Evolutionary conservation across 441 rosid genomes (phyloP).

Genomic region (Macaranga tanarius): DNA sequence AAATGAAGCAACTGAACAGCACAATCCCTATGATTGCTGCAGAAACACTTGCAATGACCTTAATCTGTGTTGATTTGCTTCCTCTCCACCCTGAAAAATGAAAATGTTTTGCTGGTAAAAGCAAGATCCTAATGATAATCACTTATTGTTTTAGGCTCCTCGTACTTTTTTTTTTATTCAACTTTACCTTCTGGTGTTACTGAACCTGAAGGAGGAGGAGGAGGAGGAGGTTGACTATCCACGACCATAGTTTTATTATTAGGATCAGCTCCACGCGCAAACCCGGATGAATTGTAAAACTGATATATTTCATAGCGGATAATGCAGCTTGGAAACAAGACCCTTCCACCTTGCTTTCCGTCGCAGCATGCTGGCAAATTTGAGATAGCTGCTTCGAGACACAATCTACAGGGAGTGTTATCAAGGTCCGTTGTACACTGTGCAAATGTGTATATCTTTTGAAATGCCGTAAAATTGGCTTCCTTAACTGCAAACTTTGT

Average conservation of each 20-base stretch:
- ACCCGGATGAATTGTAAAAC: conserved; percentile 8
- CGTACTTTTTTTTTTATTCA: not conserved
- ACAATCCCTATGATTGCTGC: not conserved
- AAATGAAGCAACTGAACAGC: not conserved
- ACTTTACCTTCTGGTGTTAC: not conserved
- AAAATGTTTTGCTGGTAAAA: not conserved
- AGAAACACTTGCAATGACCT: not conserved
- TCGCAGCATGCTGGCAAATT: not conserved
- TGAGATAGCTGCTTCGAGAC: conserved; percentile 18
- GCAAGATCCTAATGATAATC: no score
- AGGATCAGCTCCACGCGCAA: not conserved
- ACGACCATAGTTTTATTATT: not conserved
- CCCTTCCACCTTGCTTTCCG: conserved; percentile 21
- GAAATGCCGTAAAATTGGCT: not conserved
- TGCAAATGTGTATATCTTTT: conserved; percentile 16
- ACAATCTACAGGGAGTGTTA: conserved; percentile 2
- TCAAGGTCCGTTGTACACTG: conserved; percentile 36
- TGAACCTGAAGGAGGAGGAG: not conserved
- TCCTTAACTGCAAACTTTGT: conserved; percentile 8
- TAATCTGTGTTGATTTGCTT: not conserved
- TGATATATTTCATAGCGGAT: conserved; percentile 23
- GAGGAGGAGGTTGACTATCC: not conserved
- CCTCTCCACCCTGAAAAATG: not conserved
- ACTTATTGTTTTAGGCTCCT: no score
- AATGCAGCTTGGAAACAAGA: conserved; percentile 31